Conservation (phyloP, 148 eudicot genomes). For the Amaranthus palmeri region DNA sequence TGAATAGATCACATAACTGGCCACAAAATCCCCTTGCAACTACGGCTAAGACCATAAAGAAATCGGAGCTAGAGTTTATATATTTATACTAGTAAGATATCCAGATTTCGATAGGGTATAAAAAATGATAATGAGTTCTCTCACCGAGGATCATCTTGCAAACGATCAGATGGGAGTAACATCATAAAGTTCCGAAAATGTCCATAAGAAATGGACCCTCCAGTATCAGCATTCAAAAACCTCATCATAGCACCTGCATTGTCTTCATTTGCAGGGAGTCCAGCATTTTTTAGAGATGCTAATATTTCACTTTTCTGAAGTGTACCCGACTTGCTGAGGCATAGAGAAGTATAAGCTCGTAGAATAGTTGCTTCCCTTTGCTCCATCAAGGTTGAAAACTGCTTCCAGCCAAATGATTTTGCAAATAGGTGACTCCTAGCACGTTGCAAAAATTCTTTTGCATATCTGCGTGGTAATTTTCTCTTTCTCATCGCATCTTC, state of each 20-base stretch:
- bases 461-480: slow-evolving; percentile 80
- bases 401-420: slow-evolving; percentile 96
- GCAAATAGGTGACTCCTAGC: slow-evolving; percentile 81
- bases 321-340: slow-evolving; percentile 95
- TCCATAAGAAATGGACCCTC: slow-evolving; percentile 91
- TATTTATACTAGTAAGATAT: not conserved
- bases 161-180: slow-evolving; percentile 86
- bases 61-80: not conserved
- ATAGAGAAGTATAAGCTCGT: slow-evolving; percentile 91
- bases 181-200: slow-evolving; percentile 97
- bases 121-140: slow-evolving; percentile 10
- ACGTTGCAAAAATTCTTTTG: slow-evolving; percentile 71
- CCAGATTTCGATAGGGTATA: not conserved
- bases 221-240: slow-evolving; percentile 77
- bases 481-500: slow-evolving; percentile 88
- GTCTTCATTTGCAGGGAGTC: slow-evolving; percentile 95
- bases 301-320: slow-evolving; percentile 84
- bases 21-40: not conserved
- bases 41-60: not conserved
- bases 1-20: too few species aligned
- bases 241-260: slow-evolving; percentile 98
- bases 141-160: slow-evolving; percentile 98
- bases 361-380: slow-evolving; percentile 96
- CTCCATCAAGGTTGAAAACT: slow-evolving; percentile 83
- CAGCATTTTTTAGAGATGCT: slow-evolving; percentile 80